Percentiles rank a stretch among this genome's conserved stretches.
phyloP scores from a whole-genome alignment of 2,329 filamentous ascomycete genomes.

The Claviceps cyperi region DNA sequence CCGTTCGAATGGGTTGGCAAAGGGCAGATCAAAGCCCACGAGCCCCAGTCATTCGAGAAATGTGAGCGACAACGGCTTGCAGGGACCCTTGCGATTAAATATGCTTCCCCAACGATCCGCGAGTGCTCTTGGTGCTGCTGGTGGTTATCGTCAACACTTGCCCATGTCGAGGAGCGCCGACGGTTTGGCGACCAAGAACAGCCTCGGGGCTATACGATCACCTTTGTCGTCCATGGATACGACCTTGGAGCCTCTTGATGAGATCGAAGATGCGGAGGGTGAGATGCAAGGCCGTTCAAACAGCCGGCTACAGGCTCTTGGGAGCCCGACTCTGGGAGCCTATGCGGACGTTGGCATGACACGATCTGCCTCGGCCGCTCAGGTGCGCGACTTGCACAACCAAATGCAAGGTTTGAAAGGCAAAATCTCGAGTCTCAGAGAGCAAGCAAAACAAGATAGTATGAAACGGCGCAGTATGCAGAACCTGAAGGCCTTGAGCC shows the following conservation, averaged over 20 bases:
- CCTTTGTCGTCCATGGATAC: conserved; percentile 27
- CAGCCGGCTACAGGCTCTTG: conserved; percentile 21
- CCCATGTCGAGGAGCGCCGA: conserved; percentile 30
- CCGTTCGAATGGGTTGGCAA: conserved; percentile 12
- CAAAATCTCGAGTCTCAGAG: conserved; percentile 66
- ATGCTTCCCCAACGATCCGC: conserved; percentile 40
- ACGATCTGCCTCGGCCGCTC: conserved; percentile 57
- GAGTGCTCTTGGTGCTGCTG: conserved; percentile 47
- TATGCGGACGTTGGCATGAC: conserved; percentile 35
- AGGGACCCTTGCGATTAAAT: conserved; percentile 14
- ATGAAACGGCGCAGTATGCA: conserved; percentile 64
- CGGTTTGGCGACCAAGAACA: conserved; percentile 18
- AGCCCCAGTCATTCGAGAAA: conserved; percentile 16
- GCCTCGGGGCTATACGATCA: conserved; percentile 16
- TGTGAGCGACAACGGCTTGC: conserved; percentile 17
- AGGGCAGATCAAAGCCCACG: conserved; percentile 8
- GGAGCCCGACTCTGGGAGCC: conserved; percentile 31
- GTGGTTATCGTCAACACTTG: conserved; percentile 39
- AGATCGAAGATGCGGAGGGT: conserved; percentile 25
- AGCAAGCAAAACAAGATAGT: conserved; percentile 66
- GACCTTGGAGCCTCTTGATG: conserved; percentile 37
- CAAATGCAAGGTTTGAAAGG: conserved; percentile 78
- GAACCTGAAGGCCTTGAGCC: conserved; percentile 60
- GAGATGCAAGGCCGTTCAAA: conserved; percentile 17
- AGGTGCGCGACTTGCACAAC: conserved; percentile 60